Percentiles rank a stretch among this genome's conserved stretches.
These are phyloP conservation scores for Wickerhamomyces pijperi DNA, from an alignment of 805 yeast genomes.

Conservation along the genomic window DNA sequence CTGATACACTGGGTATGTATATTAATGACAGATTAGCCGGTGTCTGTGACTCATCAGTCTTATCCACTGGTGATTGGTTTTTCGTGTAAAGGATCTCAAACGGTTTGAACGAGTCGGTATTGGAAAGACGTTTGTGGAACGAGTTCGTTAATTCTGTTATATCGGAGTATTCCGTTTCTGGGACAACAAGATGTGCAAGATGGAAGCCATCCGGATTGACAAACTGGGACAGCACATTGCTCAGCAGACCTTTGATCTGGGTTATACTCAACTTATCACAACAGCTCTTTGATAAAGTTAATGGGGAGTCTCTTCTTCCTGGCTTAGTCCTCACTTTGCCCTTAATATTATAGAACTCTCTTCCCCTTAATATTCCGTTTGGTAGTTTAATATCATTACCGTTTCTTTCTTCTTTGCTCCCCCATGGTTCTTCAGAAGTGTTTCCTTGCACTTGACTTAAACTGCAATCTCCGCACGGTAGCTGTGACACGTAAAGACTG, in stretches of 20 bases:
- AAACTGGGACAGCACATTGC: slow-evolving; percentile 28
- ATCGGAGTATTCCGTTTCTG: slow-evolving; percentile 19
- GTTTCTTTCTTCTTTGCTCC: slow-evolving; percentile 2
- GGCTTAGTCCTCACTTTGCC: slow-evolving; percentile 88
- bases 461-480: slow-evolving; percentile 90
- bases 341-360: slow-evolving; percentile 39
- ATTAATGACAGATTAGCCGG: slow-evolving; percentile 21
- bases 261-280: slow-evolving; percentile 68
- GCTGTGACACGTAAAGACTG: slow-evolving; percentile 57
- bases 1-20: slow-evolving; percentile 12
- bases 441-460: slow-evolving; percentile 31
- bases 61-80: slow-evolving; percentile 8
- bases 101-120: not conserved
- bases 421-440: slow-evolving; percentile 16
- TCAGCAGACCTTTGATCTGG: slow-evolving; percentile 48
- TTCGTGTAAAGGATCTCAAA: slow-evolving; percentile 4
- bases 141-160: slow-evolving; percentile 7
- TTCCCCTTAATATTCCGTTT: slow-evolving; percentile 40
- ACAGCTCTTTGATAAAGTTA: slow-evolving; percentile 75
- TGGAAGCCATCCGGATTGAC: slow-evolving; percentile 24
- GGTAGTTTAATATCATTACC: slow-evolving; percentile 3
- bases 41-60: slow-evolving; percentile 1
- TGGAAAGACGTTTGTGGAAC: slow-evolving; percentile 8
- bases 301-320: slow-evolving; percentile 70
- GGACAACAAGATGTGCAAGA: slow-evolving; percentile 41